Evolutionary conservation across 1,284 basidiomycete genomes (phyloP).

Genomic region (Marasmius fiardii): DNA sequence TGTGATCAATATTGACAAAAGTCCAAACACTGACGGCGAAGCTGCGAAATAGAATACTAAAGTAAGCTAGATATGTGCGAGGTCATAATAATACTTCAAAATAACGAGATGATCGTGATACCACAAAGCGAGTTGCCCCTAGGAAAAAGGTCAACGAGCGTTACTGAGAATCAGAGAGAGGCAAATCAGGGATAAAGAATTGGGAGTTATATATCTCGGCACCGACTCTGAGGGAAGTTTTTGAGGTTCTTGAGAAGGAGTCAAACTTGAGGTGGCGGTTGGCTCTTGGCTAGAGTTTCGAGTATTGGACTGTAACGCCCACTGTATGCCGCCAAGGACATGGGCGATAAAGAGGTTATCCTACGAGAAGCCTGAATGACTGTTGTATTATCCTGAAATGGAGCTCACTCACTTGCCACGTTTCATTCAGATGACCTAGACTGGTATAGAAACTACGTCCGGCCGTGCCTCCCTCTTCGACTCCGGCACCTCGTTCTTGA

Average conservation of each 20-base stretch:
- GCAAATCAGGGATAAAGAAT: too few species aligned
- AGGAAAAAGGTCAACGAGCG: too few species aligned
- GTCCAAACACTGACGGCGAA: too few species aligned
- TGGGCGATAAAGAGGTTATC: constrained; percentile 65
- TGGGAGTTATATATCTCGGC: too few species aligned
- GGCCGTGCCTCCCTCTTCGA: constrained; percentile 39
- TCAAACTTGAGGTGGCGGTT: constrained; percentile 31
- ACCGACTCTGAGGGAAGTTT: not conserved
- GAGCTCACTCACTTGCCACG: constrained; percentile 49
- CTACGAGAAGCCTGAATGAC: not conserved
- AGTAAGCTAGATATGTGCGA: too few species aligned
- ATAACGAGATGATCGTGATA: too few species aligned
- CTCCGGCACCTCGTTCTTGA: constrained; percentile 65
- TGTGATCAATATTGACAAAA: too few species aligned
- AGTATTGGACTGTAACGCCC: constrained; percentile 64
- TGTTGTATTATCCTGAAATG: too few species aligned
- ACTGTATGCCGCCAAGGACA: constrained; percentile 70
- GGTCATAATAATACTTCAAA: too few species aligned
- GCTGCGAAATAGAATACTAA: too few species aligned
- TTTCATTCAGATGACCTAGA: constrained; percentile 72
- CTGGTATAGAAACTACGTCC: constrained; percentile 84
- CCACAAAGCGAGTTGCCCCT: too few species aligned
- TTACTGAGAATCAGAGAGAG: too few species aligned
- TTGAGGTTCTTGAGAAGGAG: not conserved
- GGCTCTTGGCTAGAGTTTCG: constrained; percentile 47